Conservation (phyloP, 306 rosid genomes). For the Purshia tridentata region DNA sequence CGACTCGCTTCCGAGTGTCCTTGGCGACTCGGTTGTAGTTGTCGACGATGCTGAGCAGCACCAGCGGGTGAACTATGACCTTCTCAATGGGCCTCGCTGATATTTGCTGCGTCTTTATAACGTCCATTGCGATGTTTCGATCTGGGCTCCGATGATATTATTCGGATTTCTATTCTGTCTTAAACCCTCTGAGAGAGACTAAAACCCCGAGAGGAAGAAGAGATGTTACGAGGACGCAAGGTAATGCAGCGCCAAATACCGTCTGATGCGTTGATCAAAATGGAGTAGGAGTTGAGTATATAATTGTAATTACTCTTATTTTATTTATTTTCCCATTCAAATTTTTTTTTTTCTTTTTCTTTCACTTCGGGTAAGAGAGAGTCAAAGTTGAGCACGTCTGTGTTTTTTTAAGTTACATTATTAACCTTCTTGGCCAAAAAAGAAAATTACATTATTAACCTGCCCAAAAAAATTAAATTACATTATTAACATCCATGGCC, state of each 20-base stretch:
- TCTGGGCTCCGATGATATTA: neutral
- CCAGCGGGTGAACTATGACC: constrained; percentile 83
- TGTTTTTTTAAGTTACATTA: too few species aligned
- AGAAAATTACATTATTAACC: too few species aligned
- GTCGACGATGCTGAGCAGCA: constrained; percentile 86
- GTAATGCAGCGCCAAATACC: neutral
- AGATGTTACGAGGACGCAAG: too few species aligned
- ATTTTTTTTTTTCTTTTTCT: too few species aligned
- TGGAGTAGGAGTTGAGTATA: neutral
- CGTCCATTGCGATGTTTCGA: constrained; percentile 55
- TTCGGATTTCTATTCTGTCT: neutral
- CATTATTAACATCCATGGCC: too few species aligned
- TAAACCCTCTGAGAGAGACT: neutral
- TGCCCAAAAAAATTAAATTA: too few species aligned
- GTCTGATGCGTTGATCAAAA: neutral
- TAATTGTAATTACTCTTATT: too few species aligned
- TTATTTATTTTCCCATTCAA: too few species aligned
- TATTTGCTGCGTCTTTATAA: constrained; percentile 79
- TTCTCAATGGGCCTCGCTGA: constrained; percentile 73
- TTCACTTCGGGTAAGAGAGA: too few species aligned
- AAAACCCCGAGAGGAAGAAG: neutral
- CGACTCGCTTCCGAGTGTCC: constrained; percentile 82
- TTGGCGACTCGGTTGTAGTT: constrained; percentile 87
- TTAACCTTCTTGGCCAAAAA: too few species aligned
- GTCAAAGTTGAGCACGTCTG: too few species aligned